phyloP scores from a whole-genome alignment of 768 basidiomycete genomes.

The Pholiota molesta region DNA sequence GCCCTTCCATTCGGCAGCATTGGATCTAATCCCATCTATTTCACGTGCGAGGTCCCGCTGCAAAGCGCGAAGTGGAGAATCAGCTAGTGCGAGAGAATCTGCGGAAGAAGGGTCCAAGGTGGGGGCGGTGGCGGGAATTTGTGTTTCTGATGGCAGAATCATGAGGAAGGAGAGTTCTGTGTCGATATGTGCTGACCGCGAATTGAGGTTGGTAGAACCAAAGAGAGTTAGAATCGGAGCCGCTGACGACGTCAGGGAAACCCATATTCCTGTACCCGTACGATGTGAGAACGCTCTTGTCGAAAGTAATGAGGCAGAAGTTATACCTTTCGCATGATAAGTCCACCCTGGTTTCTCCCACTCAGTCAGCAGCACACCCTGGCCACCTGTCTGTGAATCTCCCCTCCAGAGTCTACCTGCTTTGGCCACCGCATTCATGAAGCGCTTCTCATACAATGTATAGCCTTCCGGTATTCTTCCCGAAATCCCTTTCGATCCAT shows the following conservation, averaged over 20 bases:
- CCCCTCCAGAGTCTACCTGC: slow-evolving; percentile 46
- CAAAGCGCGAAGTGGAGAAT: slow-evolving; percentile 32
- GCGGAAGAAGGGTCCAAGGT: slow-evolving; percentile 18
- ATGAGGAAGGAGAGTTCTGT: slow-evolving; percentile 91
- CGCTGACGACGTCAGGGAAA: slow-evolving; percentile 57
- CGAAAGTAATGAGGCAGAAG: neutral
- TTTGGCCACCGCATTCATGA: slow-evolving; percentile 66
- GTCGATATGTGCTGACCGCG: slow-evolving; percentile 87
- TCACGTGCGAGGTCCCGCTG: slow-evolving; percentile 56
- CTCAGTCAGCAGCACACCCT: slow-evolving; percentile 75
- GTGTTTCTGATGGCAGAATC: slow-evolving; percentile 59
- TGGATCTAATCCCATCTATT: slow-evolving; percentile 49
- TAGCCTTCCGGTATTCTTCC: slow-evolving; percentile 96
- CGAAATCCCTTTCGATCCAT: slow-evolving; percentile 85
- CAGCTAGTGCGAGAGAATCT: neutral
- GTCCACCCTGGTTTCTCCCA: slow-evolving; percentile 94
- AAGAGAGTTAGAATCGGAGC: slow-evolving; percentile 79
- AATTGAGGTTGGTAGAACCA: slow-evolving; percentile 94
- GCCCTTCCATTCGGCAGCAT: slow-evolving; percentile 63
- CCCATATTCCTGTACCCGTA: slow-evolving; percentile 73
- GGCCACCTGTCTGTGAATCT: slow-evolving; percentile 27
- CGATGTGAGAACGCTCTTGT: slow-evolving; percentile 1
- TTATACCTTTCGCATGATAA: slow-evolving; percentile 94
- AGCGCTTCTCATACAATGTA: slow-evolving; percentile 82
- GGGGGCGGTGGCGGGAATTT: slow-evolving; percentile 4